Conservation (phyloP, 305 asterid genomes). For the Fraxinus dipetala region DNA sequence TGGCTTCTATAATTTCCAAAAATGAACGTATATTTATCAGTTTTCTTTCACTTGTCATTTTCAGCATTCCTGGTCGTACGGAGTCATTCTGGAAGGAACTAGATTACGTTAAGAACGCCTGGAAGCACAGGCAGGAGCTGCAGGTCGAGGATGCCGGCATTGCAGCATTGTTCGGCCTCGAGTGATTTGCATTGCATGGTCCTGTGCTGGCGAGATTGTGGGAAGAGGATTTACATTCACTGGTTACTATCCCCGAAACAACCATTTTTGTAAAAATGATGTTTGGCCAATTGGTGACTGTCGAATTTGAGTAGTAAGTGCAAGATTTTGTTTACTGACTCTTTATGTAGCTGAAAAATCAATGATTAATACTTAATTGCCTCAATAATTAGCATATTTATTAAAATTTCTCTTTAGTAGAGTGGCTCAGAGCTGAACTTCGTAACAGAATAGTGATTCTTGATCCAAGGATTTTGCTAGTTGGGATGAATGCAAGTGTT, state of each 20-base stretch:
- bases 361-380: constrained; percentile 21
- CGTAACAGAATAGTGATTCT: constrained; percentile 6
- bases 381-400: constrained; percentile 31
- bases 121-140: constrained; percentile 37
- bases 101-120: no score
- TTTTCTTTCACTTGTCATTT: no score
- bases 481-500: background rate
- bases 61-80: no score
- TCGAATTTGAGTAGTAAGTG: background rate
- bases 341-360: constrained; percentile 26
- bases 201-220: constrained; percentile 57
- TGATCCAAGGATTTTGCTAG: constrained; percentile 7
- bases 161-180: constrained; percentile 58
- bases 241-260: constrained; percentile 45
- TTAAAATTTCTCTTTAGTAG: constrained; percentile 19
- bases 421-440: constrained; percentile 11
- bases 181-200: constrained; percentile 60
- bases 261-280: background rate
- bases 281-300: background rate
- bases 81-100: no score
- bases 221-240: constrained; percentile 63
- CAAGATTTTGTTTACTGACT: constrained; percentile 29
- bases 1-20: no score
- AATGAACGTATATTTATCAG: no score
- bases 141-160: constrained; percentile 67